phyloP scores from a whole-genome alignment of 2,329 filamentous ascomycete species.

The Fusarium veterinarium region DNA sequence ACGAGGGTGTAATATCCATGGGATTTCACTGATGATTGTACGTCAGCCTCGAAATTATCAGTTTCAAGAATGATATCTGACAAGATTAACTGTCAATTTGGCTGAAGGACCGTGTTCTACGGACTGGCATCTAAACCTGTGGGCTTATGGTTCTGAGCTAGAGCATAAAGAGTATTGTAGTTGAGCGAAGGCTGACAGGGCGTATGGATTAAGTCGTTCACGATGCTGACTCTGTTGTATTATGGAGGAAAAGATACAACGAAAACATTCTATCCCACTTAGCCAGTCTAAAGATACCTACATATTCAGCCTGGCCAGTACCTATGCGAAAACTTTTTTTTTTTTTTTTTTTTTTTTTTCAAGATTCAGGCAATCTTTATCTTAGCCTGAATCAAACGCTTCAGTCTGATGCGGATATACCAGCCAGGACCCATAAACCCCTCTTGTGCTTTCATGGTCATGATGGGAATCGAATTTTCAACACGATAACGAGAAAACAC shows the following conservation, averaged over 20 bases:
- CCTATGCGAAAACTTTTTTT: neutral
- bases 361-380: neutral
- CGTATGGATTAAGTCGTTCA: neutral
- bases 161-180: neutral
- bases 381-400: neutral
- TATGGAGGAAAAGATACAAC: neutral
- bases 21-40: neutral
- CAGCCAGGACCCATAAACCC: slow-evolving; percentile 10
- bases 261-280: neutral
- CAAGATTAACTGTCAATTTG: neutral
- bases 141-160: neutral
- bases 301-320: neutral
- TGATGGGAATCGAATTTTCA: slow-evolving; percentile 18
- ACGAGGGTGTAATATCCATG: neutral
- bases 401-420: slow-evolving; percentile 3
- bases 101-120: neutral
- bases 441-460: slow-evolving; percentile 7
- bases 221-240: neutral
- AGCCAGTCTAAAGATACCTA: neutral
- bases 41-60: neutral
- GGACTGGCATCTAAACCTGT: neutral
- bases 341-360: neutral
- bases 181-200: neutral
- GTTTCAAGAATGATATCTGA: neutral
- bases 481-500: slow-evolving; percentile 20